Conservation (phyloP, 257 asterid genomes). For the Primulina huaijiensis region DNA sequence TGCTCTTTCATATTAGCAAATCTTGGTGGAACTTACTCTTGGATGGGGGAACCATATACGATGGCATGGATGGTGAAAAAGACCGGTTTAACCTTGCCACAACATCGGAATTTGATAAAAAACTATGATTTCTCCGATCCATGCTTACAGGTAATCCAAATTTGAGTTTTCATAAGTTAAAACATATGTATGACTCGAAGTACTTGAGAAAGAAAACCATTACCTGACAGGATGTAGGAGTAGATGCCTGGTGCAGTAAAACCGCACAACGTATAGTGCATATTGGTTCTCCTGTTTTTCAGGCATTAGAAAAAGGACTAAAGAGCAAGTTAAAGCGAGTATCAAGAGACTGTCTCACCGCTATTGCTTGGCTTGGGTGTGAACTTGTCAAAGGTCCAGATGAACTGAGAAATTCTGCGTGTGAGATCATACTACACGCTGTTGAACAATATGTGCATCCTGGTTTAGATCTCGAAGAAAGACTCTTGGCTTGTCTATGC, state of each 20-base stretch:
- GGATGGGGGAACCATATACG: conserved; percentile 87
- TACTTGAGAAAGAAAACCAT: conserved; percentile 5
- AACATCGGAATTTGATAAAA: conserved; percentile 69
- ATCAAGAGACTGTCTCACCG: conserved; percentile 63
- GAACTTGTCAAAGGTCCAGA: conserved; percentile 69
- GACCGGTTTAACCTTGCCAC: conserved; percentile 57
- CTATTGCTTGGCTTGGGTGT: conserved; percentile 81
- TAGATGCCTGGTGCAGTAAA: conserved; percentile 78
- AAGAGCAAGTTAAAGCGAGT: conserved; percentile 58
- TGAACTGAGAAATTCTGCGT: conserved; percentile 62
- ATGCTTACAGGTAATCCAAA: conserved; percentile 51
- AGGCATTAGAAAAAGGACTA: conserved; percentile 67
- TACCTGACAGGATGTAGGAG: conserved; percentile 50
- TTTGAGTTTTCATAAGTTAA: neutral
- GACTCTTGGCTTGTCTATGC: conserved; percentile 82
- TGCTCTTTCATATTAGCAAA: conserved; percentile 70
- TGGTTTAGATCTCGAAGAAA: conserved; percentile 82
- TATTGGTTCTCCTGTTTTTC: conserved; percentile 54
- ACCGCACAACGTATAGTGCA: conserved; percentile 50
- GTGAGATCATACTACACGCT: conserved; percentile 61
- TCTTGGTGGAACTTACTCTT: conserved; percentile 83
- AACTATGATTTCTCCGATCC: conserved; percentile 63
- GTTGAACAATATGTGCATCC: conserved; percentile 81
- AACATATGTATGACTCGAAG: neutral
- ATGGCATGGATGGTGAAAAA: conserved; percentile 71